Conservation (phyloP, 306 rosid genomes). For the Astragalus glycyphyllos region DNA sequence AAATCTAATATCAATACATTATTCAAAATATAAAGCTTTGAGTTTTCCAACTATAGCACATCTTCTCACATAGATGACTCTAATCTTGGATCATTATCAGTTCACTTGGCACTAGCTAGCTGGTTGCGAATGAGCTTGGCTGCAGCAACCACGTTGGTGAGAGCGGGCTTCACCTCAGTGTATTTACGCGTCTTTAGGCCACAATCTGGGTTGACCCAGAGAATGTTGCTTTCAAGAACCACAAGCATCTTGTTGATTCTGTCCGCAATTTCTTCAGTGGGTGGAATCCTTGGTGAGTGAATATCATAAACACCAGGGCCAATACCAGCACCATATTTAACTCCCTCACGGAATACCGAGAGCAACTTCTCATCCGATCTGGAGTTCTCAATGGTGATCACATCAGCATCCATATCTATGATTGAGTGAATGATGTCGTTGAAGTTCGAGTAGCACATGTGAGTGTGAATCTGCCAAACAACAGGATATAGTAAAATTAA, state of each 20-base stretch:
- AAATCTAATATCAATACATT: conserved; percentile 24
- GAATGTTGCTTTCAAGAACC: conserved; percentile 75
- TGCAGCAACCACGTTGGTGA: conserved; percentile 79
- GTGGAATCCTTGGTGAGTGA: conserved; percentile 92
- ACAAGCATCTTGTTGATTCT: conserved; percentile 78
- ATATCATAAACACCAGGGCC: conserved; percentile 92
- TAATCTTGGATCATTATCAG: background rate
- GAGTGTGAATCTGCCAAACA: conserved; percentile 80
- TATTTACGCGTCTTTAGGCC: conserved; percentile 92
- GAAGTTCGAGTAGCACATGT: conserved; percentile 92
- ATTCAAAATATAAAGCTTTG: conserved; percentile 30
- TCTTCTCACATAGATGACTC: conserved; percentile 9
- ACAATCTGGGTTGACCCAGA: conserved; percentile 93
- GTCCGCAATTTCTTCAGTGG: conserved; percentile 72
- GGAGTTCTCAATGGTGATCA: conserved; percentile 89
- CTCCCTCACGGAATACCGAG: conserved; percentile 83
- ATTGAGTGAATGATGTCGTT: conserved; percentile 84
- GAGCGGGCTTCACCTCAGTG: conserved; percentile 73
- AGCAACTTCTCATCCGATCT: conserved; percentile 86
- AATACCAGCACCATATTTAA: conserved; percentile 82
- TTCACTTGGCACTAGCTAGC: conserved; percentile 66
- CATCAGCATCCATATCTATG: conserved; percentile 90
- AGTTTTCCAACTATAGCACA: conserved; percentile 5
- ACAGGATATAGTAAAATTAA: background rate
- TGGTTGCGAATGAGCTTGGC: conserved; percentile 75